Base-by-base conservation (phyloP, 306 rosid species). In the Dalbergia cochinchinensis region DNA sequence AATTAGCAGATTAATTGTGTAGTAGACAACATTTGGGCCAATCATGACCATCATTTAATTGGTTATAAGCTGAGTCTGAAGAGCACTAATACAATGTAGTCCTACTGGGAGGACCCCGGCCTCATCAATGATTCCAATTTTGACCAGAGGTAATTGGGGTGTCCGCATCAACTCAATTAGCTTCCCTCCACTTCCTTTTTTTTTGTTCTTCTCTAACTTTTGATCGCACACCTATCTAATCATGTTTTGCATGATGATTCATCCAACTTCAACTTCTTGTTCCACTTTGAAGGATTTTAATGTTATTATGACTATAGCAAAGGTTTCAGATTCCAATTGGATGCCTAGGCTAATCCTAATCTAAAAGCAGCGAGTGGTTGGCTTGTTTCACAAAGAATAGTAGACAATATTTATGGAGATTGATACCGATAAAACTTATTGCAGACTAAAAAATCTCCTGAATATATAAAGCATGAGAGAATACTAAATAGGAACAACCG, bases 61-160 rank as follows among this genome's bases (percentile, higher is more conserved):
- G 70, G 79, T 70, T 80, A 87, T 37, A 70, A 80, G 67, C 72
- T 77, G 85, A 83, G 78, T 83, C 18, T 67, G 78, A 74, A 73
- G 81, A 82, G 86, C 90, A 87, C 90, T 84, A 53, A 34, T 74
- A 10, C 5, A 14, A 11, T 11, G 15, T 48, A 48, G 18, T 84
- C 85, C 68, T 57, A 75, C 80, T 86, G 82, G 86, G 63, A 66
- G 71, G 76, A 74, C 22, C 39, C 54, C 34, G 73, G 82, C 71
- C 86, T 89, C 78, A 53, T 69, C 70, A 10, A 58, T 71, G 85
- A 76, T 84, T 87, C 82, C 68, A 57, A n/a, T 31, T 78, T 87
- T 85, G 87, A 83, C 76, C 44, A 82, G 47, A 68, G 71, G 60
- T 83, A 85, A 83, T 87, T 85, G 81, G 81, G 50, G 65, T 78